Conservation (phyloP, 139 green algal genomes). For the Edaphochlamys debaryana region DNA sequence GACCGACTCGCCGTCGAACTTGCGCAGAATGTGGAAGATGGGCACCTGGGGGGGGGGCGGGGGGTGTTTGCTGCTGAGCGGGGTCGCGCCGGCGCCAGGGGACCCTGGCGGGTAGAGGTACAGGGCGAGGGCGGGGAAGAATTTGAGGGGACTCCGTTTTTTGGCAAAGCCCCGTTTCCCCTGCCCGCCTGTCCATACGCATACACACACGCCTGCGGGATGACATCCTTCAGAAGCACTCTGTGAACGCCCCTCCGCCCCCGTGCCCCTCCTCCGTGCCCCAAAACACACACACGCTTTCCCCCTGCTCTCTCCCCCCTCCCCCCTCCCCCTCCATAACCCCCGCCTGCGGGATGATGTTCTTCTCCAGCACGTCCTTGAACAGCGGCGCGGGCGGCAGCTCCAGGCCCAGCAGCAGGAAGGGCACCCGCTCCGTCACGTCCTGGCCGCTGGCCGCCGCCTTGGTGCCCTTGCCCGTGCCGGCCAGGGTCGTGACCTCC, state of each 20-base stretch:
- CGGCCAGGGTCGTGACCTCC: conserved; percentile 84
- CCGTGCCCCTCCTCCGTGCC: background rate
- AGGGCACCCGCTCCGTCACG: conserved; percentile 79
- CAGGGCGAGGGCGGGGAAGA: background rate
- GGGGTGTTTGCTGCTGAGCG: too few relatives aligned
- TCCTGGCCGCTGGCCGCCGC: conserved; percentile 56
- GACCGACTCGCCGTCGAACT: conserved; percentile 89
- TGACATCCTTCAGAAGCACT: background rate
- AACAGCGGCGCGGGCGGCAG: conserved; percentile 96
- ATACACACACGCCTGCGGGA: background rate
- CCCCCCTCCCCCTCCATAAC: background rate
- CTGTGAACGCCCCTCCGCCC: background rate
- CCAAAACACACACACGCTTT: background rate
- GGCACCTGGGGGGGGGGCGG: conserved; percentile 70
- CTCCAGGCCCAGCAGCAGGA: conserved; percentile 94
- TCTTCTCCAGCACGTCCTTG: conserved; percentile 95
- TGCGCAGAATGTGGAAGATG: conserved; percentile 91
- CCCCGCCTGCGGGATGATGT: conserved; percentile 98
- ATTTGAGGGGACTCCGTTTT: too few relatives aligned
- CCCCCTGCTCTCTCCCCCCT: background rate
- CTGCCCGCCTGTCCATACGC: too few relatives aligned
- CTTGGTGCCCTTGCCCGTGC: conserved; percentile 75
- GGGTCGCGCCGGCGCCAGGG: too few relatives aligned
- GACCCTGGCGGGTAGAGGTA: too few relatives aligned
- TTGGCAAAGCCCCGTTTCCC: too few relatives aligned